Conservation (phyloP, 768 basidiomycete genomes). For the Boletellus ananas region DNA sequence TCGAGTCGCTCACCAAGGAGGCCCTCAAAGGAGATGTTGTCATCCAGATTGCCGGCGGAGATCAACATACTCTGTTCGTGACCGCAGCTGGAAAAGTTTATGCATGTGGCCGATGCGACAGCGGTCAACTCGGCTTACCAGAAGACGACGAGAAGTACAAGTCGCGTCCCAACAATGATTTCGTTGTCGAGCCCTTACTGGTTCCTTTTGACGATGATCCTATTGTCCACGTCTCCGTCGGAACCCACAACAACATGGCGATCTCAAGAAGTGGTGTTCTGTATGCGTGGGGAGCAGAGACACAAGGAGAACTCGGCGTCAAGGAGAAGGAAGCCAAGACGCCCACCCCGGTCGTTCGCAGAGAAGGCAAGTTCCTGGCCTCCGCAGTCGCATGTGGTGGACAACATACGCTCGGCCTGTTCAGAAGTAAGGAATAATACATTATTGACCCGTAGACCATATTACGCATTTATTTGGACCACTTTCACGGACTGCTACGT, state of each 20-base stretch:
- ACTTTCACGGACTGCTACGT: conserved; percentile 11
- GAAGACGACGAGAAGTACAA: conserved; percentile 68
- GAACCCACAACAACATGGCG: conserved; percentile 69
- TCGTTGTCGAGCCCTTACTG: conserved; percentile 60
- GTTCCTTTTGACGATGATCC: conserved; percentile 68
- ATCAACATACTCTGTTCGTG: conserved; percentile 89
- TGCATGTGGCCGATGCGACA: conserved; percentile 81
- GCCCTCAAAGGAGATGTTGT: conserved; percentile 60
- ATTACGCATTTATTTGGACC: conserved; percentile 19
- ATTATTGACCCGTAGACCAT: conserved; percentile 7
- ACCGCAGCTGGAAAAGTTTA: conserved; percentile 80
- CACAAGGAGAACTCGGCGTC: conserved; percentile 71
- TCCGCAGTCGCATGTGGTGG: conserved; percentile 64
- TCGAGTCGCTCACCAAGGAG: conserved; percentile 59
- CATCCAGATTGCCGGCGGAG: conserved; percentile 75
- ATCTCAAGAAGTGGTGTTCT: conserved; percentile 64
- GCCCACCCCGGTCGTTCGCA: conserved; percentile 65
- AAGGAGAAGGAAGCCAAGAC: conserved; percentile 58
- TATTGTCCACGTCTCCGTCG: conserved; percentile 62
- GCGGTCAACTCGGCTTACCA: conserved; percentile 72
- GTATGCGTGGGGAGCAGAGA: conserved; percentile 77
- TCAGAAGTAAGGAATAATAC: conserved; percentile 53
- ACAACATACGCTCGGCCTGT: conserved; percentile 71
- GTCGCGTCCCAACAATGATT: conserved; percentile 51
- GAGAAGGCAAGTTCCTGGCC: conserved; percentile 60